Evolutionary conservation across 768 basidiomycete genomes (phyloP).

Genomic region (Suillus variegatus): DNA sequence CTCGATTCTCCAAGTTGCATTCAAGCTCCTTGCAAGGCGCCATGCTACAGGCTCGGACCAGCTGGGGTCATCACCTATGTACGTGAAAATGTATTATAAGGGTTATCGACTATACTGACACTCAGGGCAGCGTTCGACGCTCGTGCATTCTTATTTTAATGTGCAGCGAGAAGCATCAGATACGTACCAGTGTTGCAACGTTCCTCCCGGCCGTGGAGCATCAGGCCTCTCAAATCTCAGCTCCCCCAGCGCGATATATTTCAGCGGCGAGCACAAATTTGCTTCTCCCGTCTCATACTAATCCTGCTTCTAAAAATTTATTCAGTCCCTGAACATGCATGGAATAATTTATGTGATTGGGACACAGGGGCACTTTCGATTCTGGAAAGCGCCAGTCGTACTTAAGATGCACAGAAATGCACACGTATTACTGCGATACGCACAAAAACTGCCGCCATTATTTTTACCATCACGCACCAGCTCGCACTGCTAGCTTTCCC

Average conservation of each 20-base stretch:
- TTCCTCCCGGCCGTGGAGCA: too few species aligned
- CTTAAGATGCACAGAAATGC: neutral
- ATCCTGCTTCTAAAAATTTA: neutral
- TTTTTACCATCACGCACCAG: conserved; percentile 17
- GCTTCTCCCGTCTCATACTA: neutral
- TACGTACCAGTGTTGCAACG: too few species aligned
- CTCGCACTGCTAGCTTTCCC: conserved; percentile 15
- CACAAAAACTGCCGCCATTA: conserved; percentile 6
- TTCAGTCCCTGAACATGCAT: neutral
- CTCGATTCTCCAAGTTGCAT: neutral
- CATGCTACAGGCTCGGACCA: neutral
- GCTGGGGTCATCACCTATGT: too few species aligned
- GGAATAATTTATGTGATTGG: neutral
- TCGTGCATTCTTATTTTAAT: too few species aligned
- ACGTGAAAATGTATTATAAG: too few species aligned
- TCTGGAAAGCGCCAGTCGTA: neutral
- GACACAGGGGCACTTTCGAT: neutral
- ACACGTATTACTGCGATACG: neutral
- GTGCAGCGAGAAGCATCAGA: too few species aligned
- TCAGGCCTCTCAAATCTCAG: neutral
- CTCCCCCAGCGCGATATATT: neutral
- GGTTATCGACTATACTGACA: too few species aligned
- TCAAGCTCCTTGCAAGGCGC: neutral
- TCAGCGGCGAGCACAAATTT: neutral
- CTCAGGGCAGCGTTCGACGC: too few species aligned